Base-by-base conservation (phyloP, 345 rosid species). In the Citrus australasica region DNA sequence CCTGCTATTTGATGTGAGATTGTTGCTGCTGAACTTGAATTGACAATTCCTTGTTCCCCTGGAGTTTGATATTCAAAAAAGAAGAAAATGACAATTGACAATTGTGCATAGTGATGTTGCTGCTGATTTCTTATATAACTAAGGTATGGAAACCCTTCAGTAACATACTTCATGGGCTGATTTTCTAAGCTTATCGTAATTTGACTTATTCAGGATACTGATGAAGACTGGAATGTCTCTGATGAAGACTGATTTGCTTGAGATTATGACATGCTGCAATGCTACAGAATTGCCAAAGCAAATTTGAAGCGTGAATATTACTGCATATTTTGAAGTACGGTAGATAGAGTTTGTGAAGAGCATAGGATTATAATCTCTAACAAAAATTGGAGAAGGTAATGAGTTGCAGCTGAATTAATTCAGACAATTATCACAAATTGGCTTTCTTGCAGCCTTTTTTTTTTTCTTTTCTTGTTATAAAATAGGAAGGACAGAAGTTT, bases 191-290 rank as follows among this genome's bases (percentile, higher is more conserved):
- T 25, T 32, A 30, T 51, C n/a, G 9, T 21, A n/a, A 32, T 27
- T 75, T 32, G 51, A 42, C 38, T 27, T 37, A 53, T 69, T 78
- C 84, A 90, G 94, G 89, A 71, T 55, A 90, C 89, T 38, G 89
- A 86, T 60, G 89, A 81, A 68, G 90, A 86, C 65, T 88, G 92
- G 92, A 79, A 74, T 79, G 83, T 82, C 46, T 40, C 89, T 28
- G 89, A 86, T 60, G 89, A 81, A 68, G 90, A 86, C 65, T 88
- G 92, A 90, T 77, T 74, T 80, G 83, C 40, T 19, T 88, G 78
- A 88, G 78, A 78, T 32, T 74, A 9, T 30, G 28, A n/a, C 22
- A 11, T 67, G 21, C 38, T 9, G 55, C 17, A 55, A 22, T 25
- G 27, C 10, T 21, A 51, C 37, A 66, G 61, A 75, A 37, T 22